Evolutionary conservation across 2,329 filamentous ascomycete genomes (phyloP).

Genomic region (Cytospora chrysosperma): DNA sequence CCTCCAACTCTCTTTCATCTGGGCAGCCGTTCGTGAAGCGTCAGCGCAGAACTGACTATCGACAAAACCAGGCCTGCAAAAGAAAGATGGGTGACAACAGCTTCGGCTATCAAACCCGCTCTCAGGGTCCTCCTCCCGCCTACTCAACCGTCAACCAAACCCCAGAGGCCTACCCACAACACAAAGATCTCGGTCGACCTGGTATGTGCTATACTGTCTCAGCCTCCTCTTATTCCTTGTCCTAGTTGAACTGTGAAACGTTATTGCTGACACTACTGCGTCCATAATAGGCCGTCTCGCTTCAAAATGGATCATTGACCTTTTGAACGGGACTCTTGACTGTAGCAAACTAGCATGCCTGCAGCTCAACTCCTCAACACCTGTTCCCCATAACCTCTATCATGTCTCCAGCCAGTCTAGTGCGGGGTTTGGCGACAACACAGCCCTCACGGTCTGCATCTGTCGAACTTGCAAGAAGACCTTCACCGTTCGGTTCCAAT

Average conservation of each 20-base stretch:
- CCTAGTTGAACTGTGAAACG: background rate
- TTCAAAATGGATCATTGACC: slow-evolving; percentile 22
- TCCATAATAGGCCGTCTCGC: slow-evolving; percentile 15
- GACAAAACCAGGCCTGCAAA: background rate
- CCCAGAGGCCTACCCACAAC: background rate
- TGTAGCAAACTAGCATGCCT: background rate
- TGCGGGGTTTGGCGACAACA: background rate
- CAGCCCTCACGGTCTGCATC: slow-evolving; percentile 15
- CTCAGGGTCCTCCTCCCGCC: slow-evolving; percentile 18
- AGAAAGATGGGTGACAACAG: slow-evolving; percentile 11
- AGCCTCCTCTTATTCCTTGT: no score
- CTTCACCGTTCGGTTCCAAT: slow-evolving; percentile 7
- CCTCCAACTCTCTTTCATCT: background rate
- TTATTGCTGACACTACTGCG: background rate
- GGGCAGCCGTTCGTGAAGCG: background rate
- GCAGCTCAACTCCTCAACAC: background rate
- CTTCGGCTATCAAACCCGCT: slow-evolving; percentile 18
- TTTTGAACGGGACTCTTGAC: slow-evolving; percentile 10
- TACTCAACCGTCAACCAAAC: slow-evolving; percentile 15
- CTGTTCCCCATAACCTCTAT: slow-evolving; percentile 11
- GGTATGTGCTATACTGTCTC: slow-evolving; percentile 1
- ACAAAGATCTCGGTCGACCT: slow-evolving; percentile 8
- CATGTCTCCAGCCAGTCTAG: slow-evolving; percentile 13
- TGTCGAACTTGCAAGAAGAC: slow-evolving; percentile 22
- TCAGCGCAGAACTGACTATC: slow-evolving; percentile 6